Evolutionary conservation across 192 early-diverging fungal genomes (phyloP).

Genomic region (Thamnidium elegans): DNA sequence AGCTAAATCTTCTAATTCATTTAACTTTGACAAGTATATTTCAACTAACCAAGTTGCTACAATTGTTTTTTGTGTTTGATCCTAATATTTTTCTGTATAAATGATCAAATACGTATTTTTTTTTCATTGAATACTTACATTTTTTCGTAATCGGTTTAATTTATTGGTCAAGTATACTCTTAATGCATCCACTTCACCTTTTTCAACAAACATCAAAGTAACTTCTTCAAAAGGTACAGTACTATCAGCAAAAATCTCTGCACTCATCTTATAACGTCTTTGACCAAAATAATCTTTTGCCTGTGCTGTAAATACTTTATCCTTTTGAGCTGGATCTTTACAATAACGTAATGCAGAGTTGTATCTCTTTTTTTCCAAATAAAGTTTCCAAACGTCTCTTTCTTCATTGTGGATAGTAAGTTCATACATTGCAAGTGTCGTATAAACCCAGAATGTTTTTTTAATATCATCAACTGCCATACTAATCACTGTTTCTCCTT

Average conservation of each 20-base stretch:
- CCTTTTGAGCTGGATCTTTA: conserved; percentile 71
- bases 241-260: conserved; percentile 83
- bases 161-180: conserved; percentile 76
- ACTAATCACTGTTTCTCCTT: conserved; percentile 52
- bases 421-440: conserved; percentile 81
- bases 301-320: conserved; percentile 78
- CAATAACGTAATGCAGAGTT: conserved; percentile 78
- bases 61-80: conserved; percentile 76
- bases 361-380: conserved; percentile 77
- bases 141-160: conserved; percentile 61
- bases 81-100: conserved; percentile 38
- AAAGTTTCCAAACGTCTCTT: conserved; percentile 92
- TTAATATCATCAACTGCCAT: conserved; percentile 74
- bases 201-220: conserved; percentile 78
- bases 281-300: conserved; percentile 84
- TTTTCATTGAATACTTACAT: conserved; percentile 43
- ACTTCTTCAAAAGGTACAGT: conserved; percentile 87
- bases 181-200: conserved; percentile 56
- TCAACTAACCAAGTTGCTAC: conserved; percentile 89
- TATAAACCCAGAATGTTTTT: conserved; percentile 91
- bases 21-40: conserved; percentile 77
- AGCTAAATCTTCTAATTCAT: conserved; percentile 56
- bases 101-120: not conserved
- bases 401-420: conserved; percentile 91
- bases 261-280: conserved; percentile 70